Base-by-base conservation (phyloP, 768 basidiomycete species). In the Xerocomus spinulosus region DNA sequence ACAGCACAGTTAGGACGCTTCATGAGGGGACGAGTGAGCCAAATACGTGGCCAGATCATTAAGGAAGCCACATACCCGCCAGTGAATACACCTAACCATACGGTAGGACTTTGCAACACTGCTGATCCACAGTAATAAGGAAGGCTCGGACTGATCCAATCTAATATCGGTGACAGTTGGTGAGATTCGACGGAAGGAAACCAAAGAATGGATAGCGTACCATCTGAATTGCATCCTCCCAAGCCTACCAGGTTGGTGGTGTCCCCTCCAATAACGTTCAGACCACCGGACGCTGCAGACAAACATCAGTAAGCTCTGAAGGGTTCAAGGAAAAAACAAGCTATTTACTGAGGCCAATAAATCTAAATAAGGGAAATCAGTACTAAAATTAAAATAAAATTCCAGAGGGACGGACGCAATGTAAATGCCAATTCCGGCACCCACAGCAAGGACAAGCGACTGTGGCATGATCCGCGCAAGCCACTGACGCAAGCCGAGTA, bases 401-500 rank as follows among this genome's bases (percentile, higher is more conserved):
- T 35, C 14, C 49, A 9, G 14, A 18, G 49, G 35, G 23, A 78
- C 81, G 59, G 57, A 87, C 76, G 89, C 88, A 54, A 93, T 88
- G 68, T 88, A 93, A 15, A 93, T 66, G 50, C 91, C 91, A 58
- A 93, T 92, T 49, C 90, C 91, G 30, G 87, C 81, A 35, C 90
- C 91, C 10, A 91, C 87, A 2, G 90, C 84, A 46, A 91, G 76
- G 4, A 91, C 82, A 23, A 93, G 76, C 3, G 90, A 92, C 53
- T 87, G 85, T 1, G 91, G 91, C 81, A 93, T 92, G 47, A 90
- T 79, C 14, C 91, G 80, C 13, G 85, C 87, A 5, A 93, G 76
- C 91, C 89, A 93, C 70, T 92, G 89, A 41, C 91, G 87, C 44
- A 93, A 74, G 51, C 91, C 91, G 25, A 92, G 70, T 18, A 93